Evolutionary conservation across 2,329 filamentous ascomycete genomes (phyloP).

Genomic region (Epicoccum nigrum): DNA sequence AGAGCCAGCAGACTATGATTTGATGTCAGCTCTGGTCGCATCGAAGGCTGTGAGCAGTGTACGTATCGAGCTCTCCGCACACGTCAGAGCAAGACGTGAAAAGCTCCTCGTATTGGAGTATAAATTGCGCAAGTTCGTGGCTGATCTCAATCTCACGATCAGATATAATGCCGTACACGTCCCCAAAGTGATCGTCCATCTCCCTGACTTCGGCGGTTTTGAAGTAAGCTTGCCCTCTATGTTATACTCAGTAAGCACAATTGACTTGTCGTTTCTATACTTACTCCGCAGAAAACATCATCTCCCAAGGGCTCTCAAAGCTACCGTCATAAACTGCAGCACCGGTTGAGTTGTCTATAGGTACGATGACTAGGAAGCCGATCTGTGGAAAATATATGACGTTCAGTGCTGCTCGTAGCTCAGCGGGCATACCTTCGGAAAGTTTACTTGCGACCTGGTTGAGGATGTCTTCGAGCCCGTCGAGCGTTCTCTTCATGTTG

Average conservation of each 20-base stretch:
- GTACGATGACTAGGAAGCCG: constrained; percentile 83
- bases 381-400: constrained; percentile 92
- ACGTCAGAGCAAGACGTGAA: constrained; percentile 75
- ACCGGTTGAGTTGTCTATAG: constrained; percentile 64
- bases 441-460: constrained; percentile 70
- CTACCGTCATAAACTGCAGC: constrained; percentile 68
- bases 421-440: constrained; percentile 65
- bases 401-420: constrained; percentile 63
- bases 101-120: constrained; percentile 71
- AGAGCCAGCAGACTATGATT: constrained; percentile 73
- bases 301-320: constrained; percentile 71
- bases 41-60: not conserved
- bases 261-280: not conserved
- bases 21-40: constrained; percentile 21
- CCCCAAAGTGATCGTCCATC: constrained; percentile 81
- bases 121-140: constrained; percentile 72
- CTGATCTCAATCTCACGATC: constrained; percentile 90
- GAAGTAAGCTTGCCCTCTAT: constrained; percentile 71
- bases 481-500: constrained; percentile 75
- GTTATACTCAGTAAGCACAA: not conserved
- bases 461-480: constrained; percentile 77
- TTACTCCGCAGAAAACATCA: constrained; percentile 72
- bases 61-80: constrained; percentile 82
- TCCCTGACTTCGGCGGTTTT: constrained; percentile 83
- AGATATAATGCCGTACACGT: constrained; percentile 85